These are phyloP conservation scores for Pelargonium myrrhifolium DNA, from an alignment of 441 rosid genomes.

Conservation along the genomic window DNA sequence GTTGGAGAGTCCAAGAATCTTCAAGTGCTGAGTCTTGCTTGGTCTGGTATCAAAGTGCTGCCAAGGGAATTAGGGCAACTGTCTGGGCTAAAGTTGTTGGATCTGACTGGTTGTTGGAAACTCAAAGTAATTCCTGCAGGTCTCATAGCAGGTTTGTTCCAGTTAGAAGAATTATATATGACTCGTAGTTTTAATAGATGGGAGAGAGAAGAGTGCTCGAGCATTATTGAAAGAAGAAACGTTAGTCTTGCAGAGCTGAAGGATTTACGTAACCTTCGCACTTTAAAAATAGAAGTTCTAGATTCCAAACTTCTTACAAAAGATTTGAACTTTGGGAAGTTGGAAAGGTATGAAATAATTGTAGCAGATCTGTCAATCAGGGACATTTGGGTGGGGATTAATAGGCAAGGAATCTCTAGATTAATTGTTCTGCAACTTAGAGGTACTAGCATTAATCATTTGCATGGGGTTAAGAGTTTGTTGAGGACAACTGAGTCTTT, in stretches of 20 bases:
- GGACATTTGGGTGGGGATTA: neutral
- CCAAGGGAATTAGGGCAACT: neutral
- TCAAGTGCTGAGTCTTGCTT: slow-evolving; percentile 13
- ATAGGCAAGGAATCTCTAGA: neutral
- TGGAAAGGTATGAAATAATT: neutral
- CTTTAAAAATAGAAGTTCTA: neutral
- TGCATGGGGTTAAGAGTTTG: slow-evolving; percentile 15
- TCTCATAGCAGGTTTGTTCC: slow-evolving; percentile 6
- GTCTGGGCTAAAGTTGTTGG: slow-evolving; percentile 6
- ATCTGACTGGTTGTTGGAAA: slow-evolving; percentile 3
- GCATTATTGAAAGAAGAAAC: neutral
- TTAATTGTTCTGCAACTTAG: no score
- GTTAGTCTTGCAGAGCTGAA: slow-evolving; percentile 11
- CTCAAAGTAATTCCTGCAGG: neutral
- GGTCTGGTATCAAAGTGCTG: neutral
- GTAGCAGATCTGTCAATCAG: neutral
- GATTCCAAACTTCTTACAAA: neutral
- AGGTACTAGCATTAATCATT: neutral
- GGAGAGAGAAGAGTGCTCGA: neutral
- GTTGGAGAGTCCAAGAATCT: slow-evolving; percentile 17
- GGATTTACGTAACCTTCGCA: neutral
- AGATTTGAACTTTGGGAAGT: neutral
- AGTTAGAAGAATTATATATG: neutral
- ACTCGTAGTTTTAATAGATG: neutral
- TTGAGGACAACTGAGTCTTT: slow-evolving; percentile 20